Percentiles rank a stretch among this genome's conserved stretches.
Evolutionary conservation across 176 grass and related monocot species (phyloP).

Genomic region (Triticum timopheevii): DNA sequence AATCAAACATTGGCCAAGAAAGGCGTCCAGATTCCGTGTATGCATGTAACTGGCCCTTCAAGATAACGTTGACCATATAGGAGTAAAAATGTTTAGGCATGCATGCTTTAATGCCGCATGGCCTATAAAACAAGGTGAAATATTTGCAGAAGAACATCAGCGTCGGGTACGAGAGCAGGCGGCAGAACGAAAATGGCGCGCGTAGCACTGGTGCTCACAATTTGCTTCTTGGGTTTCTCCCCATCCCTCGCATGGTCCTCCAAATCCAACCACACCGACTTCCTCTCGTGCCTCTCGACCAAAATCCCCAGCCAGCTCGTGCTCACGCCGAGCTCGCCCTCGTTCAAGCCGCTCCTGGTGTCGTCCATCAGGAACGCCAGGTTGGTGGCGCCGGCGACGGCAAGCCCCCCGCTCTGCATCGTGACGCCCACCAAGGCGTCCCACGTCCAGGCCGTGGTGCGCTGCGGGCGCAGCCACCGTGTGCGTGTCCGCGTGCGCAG

Average conservation of each 20-base stretch:
- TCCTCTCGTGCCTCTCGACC: constrained; percentile 29
- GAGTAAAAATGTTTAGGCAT: too few species aligned
- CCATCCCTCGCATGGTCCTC: not conserved
- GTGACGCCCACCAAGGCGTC: constrained; percentile 34
- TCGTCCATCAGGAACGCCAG: constrained; percentile 47
- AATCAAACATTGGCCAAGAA: too few species aligned
- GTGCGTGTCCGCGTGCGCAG: constrained; percentile 52
- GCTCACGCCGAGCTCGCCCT: not conserved
- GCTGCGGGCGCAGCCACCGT: constrained; percentile 30
- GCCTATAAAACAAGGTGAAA: too few species aligned
- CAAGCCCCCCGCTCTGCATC: constrained; percentile 49
- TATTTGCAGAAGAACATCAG: too few species aligned
- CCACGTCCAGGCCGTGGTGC: constrained; percentile 50
- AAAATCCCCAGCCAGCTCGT: constrained; percentile 10
- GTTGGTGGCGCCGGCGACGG: constrained; percentile 23
- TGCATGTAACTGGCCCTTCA: too few species aligned
- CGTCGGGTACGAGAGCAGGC: too few species aligned
- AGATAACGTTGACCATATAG: too few species aligned
- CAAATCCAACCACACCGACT: not conserved
- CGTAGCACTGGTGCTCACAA: not conserved
- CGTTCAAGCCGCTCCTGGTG: constrained; percentile 28
- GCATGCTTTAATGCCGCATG: too few species aligned
- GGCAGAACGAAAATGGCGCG: too few species aligned
- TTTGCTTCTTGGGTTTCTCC: not conserved
- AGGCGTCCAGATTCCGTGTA: too few species aligned